Evolutionary conservation across 2,329 filamentous ascomycete species (phyloP).

Genomic region (Penicillium corylophilum): DNA sequence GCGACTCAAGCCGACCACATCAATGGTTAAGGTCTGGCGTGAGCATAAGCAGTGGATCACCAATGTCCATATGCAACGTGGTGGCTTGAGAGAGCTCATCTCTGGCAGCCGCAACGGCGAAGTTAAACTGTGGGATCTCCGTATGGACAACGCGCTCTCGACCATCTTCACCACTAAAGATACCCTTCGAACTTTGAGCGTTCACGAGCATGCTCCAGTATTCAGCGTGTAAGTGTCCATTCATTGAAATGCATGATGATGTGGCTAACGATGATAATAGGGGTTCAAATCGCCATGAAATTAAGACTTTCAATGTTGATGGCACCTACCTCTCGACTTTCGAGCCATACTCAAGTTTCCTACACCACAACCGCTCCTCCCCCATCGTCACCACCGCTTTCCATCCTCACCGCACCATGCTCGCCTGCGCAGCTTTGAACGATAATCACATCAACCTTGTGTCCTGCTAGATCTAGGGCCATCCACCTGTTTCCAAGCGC

Average conservation of each 20-base stretch:
- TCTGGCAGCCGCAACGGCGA: constrained; percentile 90
- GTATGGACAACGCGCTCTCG: constrained; percentile 75
- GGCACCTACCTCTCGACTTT: constrained; percentile 75
- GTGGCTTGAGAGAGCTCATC: constrained; percentile 85
- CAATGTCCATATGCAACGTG: constrained; percentile 93
- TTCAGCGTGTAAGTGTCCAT: constrained; percentile 77
- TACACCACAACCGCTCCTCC: constrained; percentile 74
- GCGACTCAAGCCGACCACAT: constrained; percentile 75
- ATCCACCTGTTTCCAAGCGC: background rate
- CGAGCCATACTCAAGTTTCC: constrained; percentile 87
- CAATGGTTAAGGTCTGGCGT: constrained; percentile 96
- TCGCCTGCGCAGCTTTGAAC: constrained; percentile 81
- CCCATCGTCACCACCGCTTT: constrained; percentile 89
- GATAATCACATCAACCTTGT: constrained; percentile 92
- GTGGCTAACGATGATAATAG: constrained; percentile 48
- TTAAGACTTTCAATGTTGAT: constrained; percentile 90
- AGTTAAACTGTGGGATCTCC: constrained; percentile 93
- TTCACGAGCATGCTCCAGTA: constrained; percentile 94
- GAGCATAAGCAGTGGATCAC: constrained; percentile 95
- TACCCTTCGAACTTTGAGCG: constrained; percentile 79
- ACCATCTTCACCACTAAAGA: constrained; percentile 73
- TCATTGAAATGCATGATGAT: background rate
- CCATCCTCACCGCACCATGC: constrained; percentile 89
- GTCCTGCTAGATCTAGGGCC: constrained; percentile 52
- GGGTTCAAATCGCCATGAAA: constrained; percentile 80